phyloP scores from a whole-genome alignment of 805 yeast species.

The Lachancea quebecensis region DNA sequence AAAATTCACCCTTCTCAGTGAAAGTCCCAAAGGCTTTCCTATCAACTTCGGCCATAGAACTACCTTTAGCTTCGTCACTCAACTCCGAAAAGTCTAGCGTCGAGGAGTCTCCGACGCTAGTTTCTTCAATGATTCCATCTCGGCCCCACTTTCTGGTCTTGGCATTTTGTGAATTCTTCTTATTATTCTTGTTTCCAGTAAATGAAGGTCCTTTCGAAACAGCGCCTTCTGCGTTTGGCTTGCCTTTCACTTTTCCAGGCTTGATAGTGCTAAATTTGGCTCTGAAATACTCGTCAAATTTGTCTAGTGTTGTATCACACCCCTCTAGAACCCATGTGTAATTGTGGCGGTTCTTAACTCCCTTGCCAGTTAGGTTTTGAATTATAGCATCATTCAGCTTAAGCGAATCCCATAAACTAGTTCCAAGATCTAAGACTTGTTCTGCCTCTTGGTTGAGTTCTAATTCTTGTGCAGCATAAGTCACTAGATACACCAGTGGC shows the following conservation, averaged over 20 bases:
- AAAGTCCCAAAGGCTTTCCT: slow-evolving; percentile 35
- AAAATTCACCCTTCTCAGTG: slow-evolving; percentile 49
- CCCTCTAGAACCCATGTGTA: slow-evolving; percentile 26
- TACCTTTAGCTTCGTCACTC: slow-evolving; percentile 15
- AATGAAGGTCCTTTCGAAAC: slow-evolving; percentile 7
- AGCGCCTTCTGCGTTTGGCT: neutral
- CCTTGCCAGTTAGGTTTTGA: slow-evolving; percentile 29
- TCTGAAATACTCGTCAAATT: slow-evolving; percentile 35
- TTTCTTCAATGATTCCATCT: slow-evolving; percentile 50
- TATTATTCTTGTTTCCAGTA: slow-evolving; percentile 11
- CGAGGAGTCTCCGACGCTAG: slow-evolving; percentile 32
- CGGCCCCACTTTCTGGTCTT: slow-evolving; percentile 54
- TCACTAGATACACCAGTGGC: slow-evolving; percentile 31
- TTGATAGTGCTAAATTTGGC: slow-evolving; percentile 28
- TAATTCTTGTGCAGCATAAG: slow-evolving; percentile 38
- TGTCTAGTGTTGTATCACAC: slow-evolving; percentile 31
- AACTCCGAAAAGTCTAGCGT: slow-evolving; percentile 51
- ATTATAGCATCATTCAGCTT: slow-evolving; percentile 27
- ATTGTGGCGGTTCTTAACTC: slow-evolving; percentile 23
- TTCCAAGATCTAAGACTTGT: slow-evolving; percentile 34
- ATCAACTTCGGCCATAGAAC: slow-evolving; percentile 24
- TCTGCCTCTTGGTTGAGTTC: slow-evolving; percentile 40
- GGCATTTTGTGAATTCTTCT: neutral
- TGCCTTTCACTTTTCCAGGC: slow-evolving; percentile 2
- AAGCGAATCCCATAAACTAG: slow-evolving; percentile 32